Evolutionary conservation across 768 basidiomycete genomes (phyloP), one percentile per base, ranked within the genome.

Genomic region (Hemileccinum rubropunctum): DNA sequence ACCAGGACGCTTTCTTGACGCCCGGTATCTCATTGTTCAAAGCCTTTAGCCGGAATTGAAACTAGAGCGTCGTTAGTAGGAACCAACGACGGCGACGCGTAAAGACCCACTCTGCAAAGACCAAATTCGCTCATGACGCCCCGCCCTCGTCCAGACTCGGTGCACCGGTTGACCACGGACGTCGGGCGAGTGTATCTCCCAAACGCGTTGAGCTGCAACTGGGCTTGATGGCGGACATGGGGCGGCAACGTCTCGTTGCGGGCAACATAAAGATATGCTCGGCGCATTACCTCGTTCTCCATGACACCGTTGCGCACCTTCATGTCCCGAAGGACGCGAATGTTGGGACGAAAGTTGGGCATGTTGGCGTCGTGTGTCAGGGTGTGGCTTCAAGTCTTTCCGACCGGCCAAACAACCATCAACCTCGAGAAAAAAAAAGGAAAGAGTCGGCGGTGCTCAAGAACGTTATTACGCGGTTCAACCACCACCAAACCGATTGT

Each of bases 1-100:
- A 97, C 94, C 95, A 98, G n/a, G 86, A 89, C 8, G 94, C 91
- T 62, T 95, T 94, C 39, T 78, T 76, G 23, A 98, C 91, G 6
- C 95, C 95, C 17, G 90, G 86, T 26, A 97, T 73, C 59, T 95
- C 86, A 5, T 91, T 87, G 32, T 73, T 73, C 46, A 91, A 72
- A 0, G 93, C 95, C 62, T 93, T 89, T 41, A 90, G 60, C 33
- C 94, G 81, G 74, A 98, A 97, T 72, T 95, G 92, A 73, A 80
- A 91, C 95, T 50, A 15, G 42, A 2, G 13, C 17, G 2, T 18
- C 7, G 9, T 50, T n/a, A 42, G 18, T 11, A 23, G 4, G 11
- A 13, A 35, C 8, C 13, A 15, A 6, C 27, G 7, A 11, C 34
- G 17, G 12, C 23, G 4, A 14, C 27, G 38, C 21, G 3, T 33